A percentile compares a stretch with the other conserved stretches of the same genome.
phyloP scores from a whole-genome alignment of 768 basidiomycete species.

The Rhodosporidiobolus sp. region DNA sequence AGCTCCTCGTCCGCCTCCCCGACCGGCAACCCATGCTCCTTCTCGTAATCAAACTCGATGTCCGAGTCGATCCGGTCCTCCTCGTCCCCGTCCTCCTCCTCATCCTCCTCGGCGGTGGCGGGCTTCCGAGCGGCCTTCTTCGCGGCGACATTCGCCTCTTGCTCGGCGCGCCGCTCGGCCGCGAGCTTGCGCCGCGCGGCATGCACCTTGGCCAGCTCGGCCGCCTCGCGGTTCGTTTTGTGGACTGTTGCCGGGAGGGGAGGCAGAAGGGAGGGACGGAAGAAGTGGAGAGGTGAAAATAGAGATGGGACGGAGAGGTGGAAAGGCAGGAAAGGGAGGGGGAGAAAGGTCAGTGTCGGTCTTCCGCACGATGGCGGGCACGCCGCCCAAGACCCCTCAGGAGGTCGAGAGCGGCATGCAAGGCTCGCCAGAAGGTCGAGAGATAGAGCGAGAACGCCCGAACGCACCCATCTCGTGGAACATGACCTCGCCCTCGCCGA shows the following conservation, averaged over 20 bases:
- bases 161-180: constrained; percentile 76
- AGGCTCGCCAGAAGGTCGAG: background rate
- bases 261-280: constrained; percentile 12
- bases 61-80: constrained; percentile 41
- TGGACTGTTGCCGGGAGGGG: constrained; percentile 61
- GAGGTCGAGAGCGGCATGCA: no score
- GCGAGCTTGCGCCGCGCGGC: constrained; percentile 67
- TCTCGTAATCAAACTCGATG: constrained; percentile 48
- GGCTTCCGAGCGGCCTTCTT: constrained; percentile 61
- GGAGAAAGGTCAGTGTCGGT: no score
- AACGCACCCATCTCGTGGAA: constrained; percentile 88
- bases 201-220: constrained; percentile 63
- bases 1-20: constrained; percentile 54
- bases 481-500: constrained; percentile 87
- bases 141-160: constrained; percentile 81
- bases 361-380: background rate
- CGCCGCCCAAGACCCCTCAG: no score
- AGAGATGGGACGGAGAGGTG: background rate
- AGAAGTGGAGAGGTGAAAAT: background rate
- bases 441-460: background rate
- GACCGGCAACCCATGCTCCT: constrained; percentile 35
- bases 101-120: constrained; percentile 41
- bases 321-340: background rate
- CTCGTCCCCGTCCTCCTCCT: constrained; percentile 47
- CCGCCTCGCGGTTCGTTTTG: constrained; percentile 55